Evolutionary conservation across 306 rosid species (phyloP), one percentile per base, ranked within the genome.

Genomic region (Styphnolobium japonicum): DNA sequence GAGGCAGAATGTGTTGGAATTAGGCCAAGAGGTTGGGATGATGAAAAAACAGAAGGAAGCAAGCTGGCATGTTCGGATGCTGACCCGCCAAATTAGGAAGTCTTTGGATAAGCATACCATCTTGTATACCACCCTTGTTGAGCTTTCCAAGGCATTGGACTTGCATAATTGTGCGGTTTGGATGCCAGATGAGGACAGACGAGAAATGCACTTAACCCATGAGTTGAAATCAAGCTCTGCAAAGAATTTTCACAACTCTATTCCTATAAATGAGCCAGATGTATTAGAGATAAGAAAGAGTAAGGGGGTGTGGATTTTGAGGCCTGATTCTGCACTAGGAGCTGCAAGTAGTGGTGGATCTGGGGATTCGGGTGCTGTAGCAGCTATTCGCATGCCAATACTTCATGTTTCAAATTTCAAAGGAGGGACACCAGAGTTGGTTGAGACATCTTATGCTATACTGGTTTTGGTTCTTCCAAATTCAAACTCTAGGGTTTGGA

Each of bases 31-130:
- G 80, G 92, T 92, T 86, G 97, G 93, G 80, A 81, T 89, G 87
- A 92, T 90, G 91, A 92, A 86, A 88, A 92, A 71, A 80, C 88
- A 90, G 33, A 87, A 92, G 82, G 96, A 92, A 71, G 93, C 91
- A 8, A 90, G 96, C 49, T 89, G 86, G 96, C 92, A 92, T 67
- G 97, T 92, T 37, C 81, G 97, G 77, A 92, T 92, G 97, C 86
- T 92, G 43, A 92, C 96, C 0, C 86, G 87, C 61, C 91, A 92
- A 71, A 92, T 92, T 43, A 83, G 97, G 56, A 90, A 90, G 80
- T 86, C 91, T 10, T 88, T 92, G 19, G 97, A 92, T 79, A 92
- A 83, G 69, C 97, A 89, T 40, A 92, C 90, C 2, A 92, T 92
- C 22, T 78, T 92, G 87, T 86, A 90, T 64, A 89, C 93, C 14